A percentile compares a stretch with the other conserved stretches of the same genome.
These are phyloP conservation scores for Alternaria incomplexa DNA, from an alignment of 2,329 filamentous ascomycete genomes.

Conservation along the genomic window DNA sequence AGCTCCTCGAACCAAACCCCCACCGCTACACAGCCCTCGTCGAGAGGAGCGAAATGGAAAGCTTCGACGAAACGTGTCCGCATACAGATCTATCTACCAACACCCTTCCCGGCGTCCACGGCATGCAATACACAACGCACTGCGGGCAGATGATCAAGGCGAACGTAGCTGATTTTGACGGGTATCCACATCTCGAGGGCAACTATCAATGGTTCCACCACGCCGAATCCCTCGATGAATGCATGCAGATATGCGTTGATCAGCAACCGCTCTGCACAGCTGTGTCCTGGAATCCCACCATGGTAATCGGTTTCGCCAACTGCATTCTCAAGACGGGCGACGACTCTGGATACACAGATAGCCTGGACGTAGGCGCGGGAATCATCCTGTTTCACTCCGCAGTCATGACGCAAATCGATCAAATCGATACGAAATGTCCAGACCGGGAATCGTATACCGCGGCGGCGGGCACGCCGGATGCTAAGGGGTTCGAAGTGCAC, in stretches of 20 bases:
- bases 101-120: constrained; percentile 24
- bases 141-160: constrained; percentile 34
- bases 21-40: constrained; percentile 32
- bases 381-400: constrained; percentile 27
- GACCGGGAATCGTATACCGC: constrained; percentile 15
- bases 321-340: constrained; percentile 39
- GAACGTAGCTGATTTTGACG: constrained; percentile 29
- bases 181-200: constrained; percentile 18
- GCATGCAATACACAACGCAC: constrained; percentile 36
- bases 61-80: constrained; percentile 30
- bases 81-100: constrained; percentile 28
- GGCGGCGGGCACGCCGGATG: constrained; percentile 3
- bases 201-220: constrained; percentile 36
- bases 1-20: constrained; percentile 10
- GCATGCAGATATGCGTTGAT: constrained; percentile 34
- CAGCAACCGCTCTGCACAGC: constrained; percentile 38
- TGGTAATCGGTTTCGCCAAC: constrained; percentile 42
- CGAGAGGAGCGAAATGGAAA: constrained; percentile 22
- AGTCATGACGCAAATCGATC: constrained; percentile 31
- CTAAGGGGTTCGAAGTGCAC: constrained; percentile 34
- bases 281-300: constrained; percentile 35
- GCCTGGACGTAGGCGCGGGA: background rate
- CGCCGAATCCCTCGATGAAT: constrained; percentile 33
- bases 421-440: constrained; percentile 29
- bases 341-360: constrained; percentile 6